Evolutionary conservation across 805 yeast genomes (phyloP).

Genomic region (Zygotorulaspora sp.): DNA sequence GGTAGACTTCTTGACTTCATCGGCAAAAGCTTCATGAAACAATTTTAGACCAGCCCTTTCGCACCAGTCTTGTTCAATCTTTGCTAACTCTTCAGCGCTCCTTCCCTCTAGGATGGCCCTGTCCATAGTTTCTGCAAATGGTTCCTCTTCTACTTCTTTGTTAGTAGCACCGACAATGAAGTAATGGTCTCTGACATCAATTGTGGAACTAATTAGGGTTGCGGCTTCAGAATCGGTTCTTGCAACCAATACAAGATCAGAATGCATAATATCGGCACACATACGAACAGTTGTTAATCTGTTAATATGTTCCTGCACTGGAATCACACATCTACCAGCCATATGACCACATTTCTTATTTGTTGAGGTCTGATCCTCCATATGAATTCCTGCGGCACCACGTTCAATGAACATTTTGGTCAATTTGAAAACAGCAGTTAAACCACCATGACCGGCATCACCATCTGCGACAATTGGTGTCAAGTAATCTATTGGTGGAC

Average conservation of each 20-base stretch:
- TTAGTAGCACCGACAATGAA: slow-evolving; percentile 88
- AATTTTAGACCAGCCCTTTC: slow-evolving; percentile 76
- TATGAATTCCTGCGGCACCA: slow-evolving; percentile 98
- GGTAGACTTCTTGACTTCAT: slow-evolving; percentile 61
- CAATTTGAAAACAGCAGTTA: slow-evolving; percentile 91
- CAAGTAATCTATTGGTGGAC: slow-evolving; percentile 76
- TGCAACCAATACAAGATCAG: slow-evolving; percentile 82
- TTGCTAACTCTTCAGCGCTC: slow-evolving; percentile 63
- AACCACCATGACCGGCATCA: slow-evolving; percentile 98
- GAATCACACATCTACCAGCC: slow-evolving; percentile 98
- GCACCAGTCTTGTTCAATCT: slow-evolving; percentile 79
- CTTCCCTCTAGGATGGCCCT: slow-evolving; percentile 75
- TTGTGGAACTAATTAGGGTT: slow-evolving; percentile 86
- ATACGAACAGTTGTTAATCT: slow-evolving; percentile 91
- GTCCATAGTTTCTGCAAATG: slow-evolving; percentile 67
- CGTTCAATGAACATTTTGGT: slow-evolving; percentile 94
- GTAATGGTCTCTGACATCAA: slow-evolving; percentile 91
- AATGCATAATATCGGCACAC: slow-evolving; percentile 88
- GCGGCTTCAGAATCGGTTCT: slow-evolving; percentile 99
- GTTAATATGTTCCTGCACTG: slow-evolving; percentile 95
- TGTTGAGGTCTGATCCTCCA: slow-evolving; percentile 98
- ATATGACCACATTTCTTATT: slow-evolving; percentile 98
- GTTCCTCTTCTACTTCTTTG: slow-evolving; percentile 59
- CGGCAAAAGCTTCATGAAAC: slow-evolving; percentile 88
- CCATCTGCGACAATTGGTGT: slow-evolving; percentile 97